phyloP scores from a whole-genome alignment of 495 filamentous ascomycete species.

The Hamigera avellanea region DNA sequence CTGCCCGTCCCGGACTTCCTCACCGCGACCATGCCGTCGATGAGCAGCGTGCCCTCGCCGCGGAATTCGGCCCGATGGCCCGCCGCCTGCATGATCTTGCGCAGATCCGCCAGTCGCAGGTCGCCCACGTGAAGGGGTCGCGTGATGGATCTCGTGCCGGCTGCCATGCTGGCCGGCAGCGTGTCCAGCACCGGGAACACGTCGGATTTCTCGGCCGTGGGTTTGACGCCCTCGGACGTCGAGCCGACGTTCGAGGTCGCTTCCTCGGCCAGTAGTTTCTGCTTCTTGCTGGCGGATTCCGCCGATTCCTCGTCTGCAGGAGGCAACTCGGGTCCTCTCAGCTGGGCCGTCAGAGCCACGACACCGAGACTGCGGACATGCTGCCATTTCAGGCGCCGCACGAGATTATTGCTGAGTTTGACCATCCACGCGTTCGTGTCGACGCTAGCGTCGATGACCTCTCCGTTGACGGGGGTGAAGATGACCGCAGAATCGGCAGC shows the following conservation, averaged over 20 bases:
- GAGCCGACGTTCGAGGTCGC: slow-evolving; percentile 15
- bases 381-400: slow-evolving; percentile 85
- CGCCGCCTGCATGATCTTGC: slow-evolving; percentile 66
- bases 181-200: slow-evolving; percentile 60
- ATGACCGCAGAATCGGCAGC: slow-evolving; percentile 45
- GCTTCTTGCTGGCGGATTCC: slow-evolving; percentile 51
- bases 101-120: slow-evolving; percentile 75
- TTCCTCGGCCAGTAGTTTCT: slow-evolving; percentile 46
- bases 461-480: slow-evolving; percentile 65
- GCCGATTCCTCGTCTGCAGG: slow-evolving; percentile 21
- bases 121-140: slow-evolving; percentile 94
- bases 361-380: slow-evolving; percentile 81
- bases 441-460: slow-evolving; percentile 75
- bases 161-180: slow-evolving; percentile 62
- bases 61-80: slow-evolving; percentile 88
- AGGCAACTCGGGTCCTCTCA: slow-evolving; percentile 26
- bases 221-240: slow-evolving; percentile 10
- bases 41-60: slow-evolving; percentile 82
- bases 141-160: slow-evolving; percentile 63
- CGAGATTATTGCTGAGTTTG: slow-evolving; percentile 71
- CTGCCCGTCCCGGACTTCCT: slow-evolving; percentile 75
- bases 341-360: slow-evolving; percentile 68
- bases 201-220: slow-evolving; percentile 19
- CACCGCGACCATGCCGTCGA: slow-evolving; percentile 80
- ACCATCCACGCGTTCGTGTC: slow-evolving; percentile 97